Percentiles rank a stretch among this genome's conserved stretches.
phyloP scores from a whole-genome alignment of 2,329 filamentous ascomycete species.

The Sporothrix variecibatus region DNA sequence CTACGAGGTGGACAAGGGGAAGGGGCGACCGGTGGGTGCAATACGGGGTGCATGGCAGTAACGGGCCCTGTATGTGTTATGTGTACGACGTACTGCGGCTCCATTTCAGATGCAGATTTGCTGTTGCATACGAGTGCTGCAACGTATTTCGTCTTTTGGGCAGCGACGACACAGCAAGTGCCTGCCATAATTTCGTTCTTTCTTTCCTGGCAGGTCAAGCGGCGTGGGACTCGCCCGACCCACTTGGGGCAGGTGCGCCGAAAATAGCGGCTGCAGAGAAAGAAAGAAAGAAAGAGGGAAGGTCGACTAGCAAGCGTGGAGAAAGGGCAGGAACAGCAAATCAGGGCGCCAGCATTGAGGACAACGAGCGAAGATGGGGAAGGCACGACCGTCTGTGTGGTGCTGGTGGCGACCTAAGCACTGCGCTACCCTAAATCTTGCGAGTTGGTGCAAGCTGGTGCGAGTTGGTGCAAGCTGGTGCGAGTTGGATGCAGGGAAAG shows the following conservation, averaged over 20 bases:
- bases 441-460: not conserved
- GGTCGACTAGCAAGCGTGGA: not conserved
- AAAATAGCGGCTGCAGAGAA: constrained; percentile 17
- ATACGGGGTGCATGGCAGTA: constrained; percentile 21
- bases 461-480: not conserved
- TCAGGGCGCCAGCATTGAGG: not conserved
- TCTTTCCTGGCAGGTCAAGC: not conserved
- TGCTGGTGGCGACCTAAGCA: not conserved
- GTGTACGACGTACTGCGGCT: not conserved
- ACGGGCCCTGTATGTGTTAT: not conserved
- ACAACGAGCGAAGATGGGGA: not conserved
- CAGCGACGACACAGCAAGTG: not conserved
- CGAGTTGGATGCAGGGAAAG: not conserved
- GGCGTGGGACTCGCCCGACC: constrained; percentile 1
- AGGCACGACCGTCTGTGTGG: not conserved
- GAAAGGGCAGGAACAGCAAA: not conserved
- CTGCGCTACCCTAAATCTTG: not conserved
- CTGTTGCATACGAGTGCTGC: not conserved
- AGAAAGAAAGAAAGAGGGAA: not conserved
- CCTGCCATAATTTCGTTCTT: constrained; percentile 5
- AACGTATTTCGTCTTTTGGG: not conserved
- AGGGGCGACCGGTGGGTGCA: constrained; percentile 4
- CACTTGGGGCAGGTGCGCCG: constrained; percentile 21
- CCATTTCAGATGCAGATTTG: constrained; percentile 12
- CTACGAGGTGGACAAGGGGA: not conserved